These are phyloP conservation scores for Evernia prunastri DNA, from an alignment of 495 filamentous ascomycete species.

Conservation along the genomic window DNA sequence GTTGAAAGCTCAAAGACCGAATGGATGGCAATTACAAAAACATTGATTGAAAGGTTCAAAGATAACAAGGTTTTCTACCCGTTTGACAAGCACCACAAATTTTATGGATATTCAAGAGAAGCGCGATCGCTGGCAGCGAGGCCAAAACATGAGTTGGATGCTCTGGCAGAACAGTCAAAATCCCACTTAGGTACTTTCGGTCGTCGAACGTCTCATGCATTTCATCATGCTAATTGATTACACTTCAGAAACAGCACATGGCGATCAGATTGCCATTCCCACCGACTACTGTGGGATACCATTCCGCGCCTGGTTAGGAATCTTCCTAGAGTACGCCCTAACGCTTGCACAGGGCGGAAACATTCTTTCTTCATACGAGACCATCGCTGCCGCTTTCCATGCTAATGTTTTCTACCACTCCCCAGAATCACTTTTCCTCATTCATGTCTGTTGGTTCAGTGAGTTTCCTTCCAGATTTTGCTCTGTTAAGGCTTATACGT, in stretches of 20 bases:
- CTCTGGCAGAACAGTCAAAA: conserved; percentile 6
- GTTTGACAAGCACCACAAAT: conserved; percentile 60
- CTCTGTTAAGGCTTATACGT: conserved; percentile 23
- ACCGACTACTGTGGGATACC: conserved; percentile 68
- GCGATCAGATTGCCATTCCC: conserved; percentile 38
- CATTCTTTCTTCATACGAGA: conserved; percentile 63
- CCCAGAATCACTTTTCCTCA: conserved; percentile 57
- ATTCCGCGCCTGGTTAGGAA: conserved; percentile 78
- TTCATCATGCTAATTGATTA: conserved; percentile 11
- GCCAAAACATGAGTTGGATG: conserved; percentile 24
- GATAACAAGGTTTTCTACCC: conserved; percentile 72
- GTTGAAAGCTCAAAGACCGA: conserved; percentile 47
- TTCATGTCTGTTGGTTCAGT: conserved; percentile 78
- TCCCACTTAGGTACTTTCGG: conserved; percentile 12
- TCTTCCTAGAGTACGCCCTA: conserved; percentile 84
- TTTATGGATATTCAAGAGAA: conserved; percentile 55
- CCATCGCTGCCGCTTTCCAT: conserved; percentile 64
- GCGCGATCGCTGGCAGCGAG: conserved; percentile 31
- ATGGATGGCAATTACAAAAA: conserved; percentile 70
- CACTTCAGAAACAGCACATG: conserved; percentile 21
- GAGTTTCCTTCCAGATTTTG: conserved; percentile 27
- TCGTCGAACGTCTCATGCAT: neutral
- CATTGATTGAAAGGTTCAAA: conserved; percentile 73
- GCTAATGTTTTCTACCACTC: conserved; percentile 73
- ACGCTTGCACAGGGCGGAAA: conserved; percentile 55